Conservation (phyloP, 2,329 filamentous ascomycete species). For the Xylariaceae sp. region DNA sequence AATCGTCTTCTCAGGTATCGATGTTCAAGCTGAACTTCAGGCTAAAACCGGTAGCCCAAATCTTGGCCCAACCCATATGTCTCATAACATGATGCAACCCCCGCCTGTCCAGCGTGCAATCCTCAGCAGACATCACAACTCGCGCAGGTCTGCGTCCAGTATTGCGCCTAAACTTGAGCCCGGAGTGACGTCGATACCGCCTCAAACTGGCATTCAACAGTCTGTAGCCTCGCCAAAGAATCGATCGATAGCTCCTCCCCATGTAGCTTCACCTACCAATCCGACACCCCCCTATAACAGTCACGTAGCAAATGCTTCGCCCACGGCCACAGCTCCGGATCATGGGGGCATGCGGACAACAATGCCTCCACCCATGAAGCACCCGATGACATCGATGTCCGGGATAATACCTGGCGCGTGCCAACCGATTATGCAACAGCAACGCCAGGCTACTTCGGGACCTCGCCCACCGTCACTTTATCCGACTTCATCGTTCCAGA, state of each 20-base stretch:
- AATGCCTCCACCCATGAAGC: conserved; percentile 50
- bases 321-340: conserved; percentile 53
- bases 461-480: conserved; percentile 65
- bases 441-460: conserved; percentile 45
- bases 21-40: conserved; percentile 93
- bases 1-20: conserved; percentile 69
- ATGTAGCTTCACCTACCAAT: conserved; percentile 64
- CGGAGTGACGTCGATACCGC: conserved; percentile 52
- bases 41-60: conserved; percentile 90
- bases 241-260: conserved; percentile 82
- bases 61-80: conserved; percentile 71
- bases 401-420: conserved; percentile 44
- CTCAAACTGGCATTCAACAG: conserved; percentile 53
- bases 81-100: conserved; percentile 72
- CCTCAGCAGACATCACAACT: conserved; percentile 75
- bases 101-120: conserved; percentile 81
- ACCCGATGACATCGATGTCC: conserved; percentile 43
- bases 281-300: conserved; percentile 49
- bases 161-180: conserved; percentile 77
- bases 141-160: conserved; percentile 72
- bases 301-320: conserved; percentile 50
- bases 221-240: conserved; percentile 71
- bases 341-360: conserved; percentile 51
- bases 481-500: conserved; percentile 81
- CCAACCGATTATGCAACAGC: conserved; percentile 44